These are phyloP conservation scores for Fusarium devonianum DNA, from an alignment of 2,329 filamentous ascomycete species.

Conservation along the genomic window DNA sequence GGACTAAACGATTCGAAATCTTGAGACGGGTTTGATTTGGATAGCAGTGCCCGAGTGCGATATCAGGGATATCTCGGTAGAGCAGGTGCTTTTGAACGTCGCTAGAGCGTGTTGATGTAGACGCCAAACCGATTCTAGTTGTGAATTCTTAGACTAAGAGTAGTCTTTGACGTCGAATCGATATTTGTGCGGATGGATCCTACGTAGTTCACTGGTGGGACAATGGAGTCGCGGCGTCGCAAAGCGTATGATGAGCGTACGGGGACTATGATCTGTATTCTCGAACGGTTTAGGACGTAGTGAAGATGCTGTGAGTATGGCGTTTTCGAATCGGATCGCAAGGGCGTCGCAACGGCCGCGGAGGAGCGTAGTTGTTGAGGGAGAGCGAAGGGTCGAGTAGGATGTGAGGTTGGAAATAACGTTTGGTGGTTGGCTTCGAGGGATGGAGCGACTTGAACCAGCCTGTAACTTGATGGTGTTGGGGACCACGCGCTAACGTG, in stretches of 20 bases:
- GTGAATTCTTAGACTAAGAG: too few species aligned
- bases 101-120: background rate
- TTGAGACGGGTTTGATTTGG: constrained; percentile 7
- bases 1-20: constrained; percentile 1
- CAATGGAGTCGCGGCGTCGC: constrained; percentile 26
- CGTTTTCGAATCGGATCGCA: background rate
- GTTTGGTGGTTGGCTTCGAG: constrained; percentile 27
- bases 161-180: too few species aligned
- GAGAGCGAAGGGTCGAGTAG: constrained; percentile 5
- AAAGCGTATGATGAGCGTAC: constrained; percentile 19
- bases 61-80: constrained; percentile 6
- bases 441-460: constrained; percentile 5
- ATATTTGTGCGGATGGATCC: too few species aligned
- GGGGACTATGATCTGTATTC: constrained; percentile 5
- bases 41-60: constrained; percentile 2
- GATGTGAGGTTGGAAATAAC: constrained; percentile 25
- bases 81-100: background rate
- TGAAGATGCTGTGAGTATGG: background rate
- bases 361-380: constrained; percentile 5
- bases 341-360: background rate
- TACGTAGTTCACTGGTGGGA: too few species aligned
- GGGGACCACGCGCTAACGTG: constrained; percentile 32
- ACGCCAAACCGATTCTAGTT: too few species aligned
- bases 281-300: background rate
- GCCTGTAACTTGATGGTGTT: background rate